A percentile compares a stretch with the other conserved stretches of the same genome.
Conservation (phyloP, 2,329 filamentous ascomycete species). For the Fusarium nanum region DNA sequence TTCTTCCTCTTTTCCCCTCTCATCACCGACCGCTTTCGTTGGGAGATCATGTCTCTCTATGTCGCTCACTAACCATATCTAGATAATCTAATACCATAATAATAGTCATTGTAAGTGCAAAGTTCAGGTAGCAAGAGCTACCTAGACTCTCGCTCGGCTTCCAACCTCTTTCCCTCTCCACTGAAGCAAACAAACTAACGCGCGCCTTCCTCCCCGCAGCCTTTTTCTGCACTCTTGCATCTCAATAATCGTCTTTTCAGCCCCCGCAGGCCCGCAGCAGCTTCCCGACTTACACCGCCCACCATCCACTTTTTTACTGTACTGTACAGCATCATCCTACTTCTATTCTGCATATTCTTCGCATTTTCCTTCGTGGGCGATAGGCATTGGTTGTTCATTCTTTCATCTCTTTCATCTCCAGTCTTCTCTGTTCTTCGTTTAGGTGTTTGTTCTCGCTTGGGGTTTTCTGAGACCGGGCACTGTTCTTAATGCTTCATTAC, state of each 20-base stretch:
- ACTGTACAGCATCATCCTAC: slow-evolving; percentile 39
- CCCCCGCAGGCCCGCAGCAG: slow-evolving; percentile 41
- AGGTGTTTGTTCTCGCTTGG: not conserved
- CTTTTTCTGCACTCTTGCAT: slow-evolving; percentile 17
- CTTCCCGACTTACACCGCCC: slow-evolving; percentile 47
- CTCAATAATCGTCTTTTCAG: slow-evolving; percentile 18
- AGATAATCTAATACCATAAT: not conserved
- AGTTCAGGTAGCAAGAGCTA: not conserved
- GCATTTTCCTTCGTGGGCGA: slow-evolving; percentile 12
- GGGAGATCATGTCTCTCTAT: slow-evolving; percentile 11
- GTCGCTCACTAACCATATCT: slow-evolving; percentile 26
- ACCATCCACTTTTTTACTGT: slow-evolving; percentile 37
- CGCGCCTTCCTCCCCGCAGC: slow-evolving; percentile 26
- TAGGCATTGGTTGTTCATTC: slow-evolving; percentile 15
- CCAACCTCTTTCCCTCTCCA: slow-evolving; percentile 9
- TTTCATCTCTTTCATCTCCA: slow-evolving; percentile 9
- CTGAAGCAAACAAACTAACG: slow-evolving; percentile 20
- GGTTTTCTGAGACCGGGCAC: slow-evolving; percentile 2
- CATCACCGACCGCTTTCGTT: slow-evolving; percentile 27
- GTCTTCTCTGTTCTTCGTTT: slow-evolving; percentile 8
- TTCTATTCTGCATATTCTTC: slow-evolving; percentile 15
- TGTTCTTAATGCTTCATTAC: slow-evolving; percentile 28
- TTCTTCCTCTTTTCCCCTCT: slow-evolving; percentile 4
- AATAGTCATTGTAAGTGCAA: slow-evolving; percentile 29
- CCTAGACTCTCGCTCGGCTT: slow-evolving; percentile 8